phyloP scores from a whole-genome alignment of 352 stramenopile species.

The Salisapilia sapeloensis region DNA sequence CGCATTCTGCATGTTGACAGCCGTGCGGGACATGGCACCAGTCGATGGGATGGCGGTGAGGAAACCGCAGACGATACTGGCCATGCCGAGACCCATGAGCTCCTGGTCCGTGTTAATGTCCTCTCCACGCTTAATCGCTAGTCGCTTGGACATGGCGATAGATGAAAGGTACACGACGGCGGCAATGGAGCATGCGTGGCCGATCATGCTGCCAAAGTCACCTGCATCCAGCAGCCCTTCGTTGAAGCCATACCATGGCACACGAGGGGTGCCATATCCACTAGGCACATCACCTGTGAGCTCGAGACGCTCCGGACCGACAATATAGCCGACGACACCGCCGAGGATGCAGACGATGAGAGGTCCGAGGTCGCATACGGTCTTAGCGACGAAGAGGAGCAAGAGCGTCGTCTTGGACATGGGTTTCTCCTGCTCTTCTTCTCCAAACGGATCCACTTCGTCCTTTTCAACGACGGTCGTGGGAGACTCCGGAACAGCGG shows the following conservation, averaged over 20 bases:
- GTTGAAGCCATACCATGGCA: conserved; percentile 31
- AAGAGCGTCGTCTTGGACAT: conserved; percentile 7
- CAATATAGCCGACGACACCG: conserved; percentile 24
- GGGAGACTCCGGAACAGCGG: too few relatives aligned
- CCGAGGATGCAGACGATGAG: conserved; percentile 55
- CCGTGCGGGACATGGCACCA: conserved; percentile 65
- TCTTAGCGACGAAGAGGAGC: conserved; percentile 15
- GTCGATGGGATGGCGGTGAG: conserved; percentile 72
- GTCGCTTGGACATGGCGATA: conserved; percentile 74
- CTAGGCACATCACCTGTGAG: conserved; percentile 46
- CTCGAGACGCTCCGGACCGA: conserved; percentile 37
- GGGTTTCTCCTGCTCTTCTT: conserved; percentile 3
- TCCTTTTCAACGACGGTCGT: too few relatives aligned
- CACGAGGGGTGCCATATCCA: conserved; percentile 28
- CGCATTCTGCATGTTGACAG: conserved; percentile 80
- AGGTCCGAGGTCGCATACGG: conserved; percentile 34
- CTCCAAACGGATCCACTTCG: not conserved
- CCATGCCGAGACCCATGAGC: conserved; percentile 71
- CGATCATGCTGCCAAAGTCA: conserved; percentile 24
- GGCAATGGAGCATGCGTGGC: conserved; percentile 40
- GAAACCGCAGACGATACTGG: conserved; percentile 69
- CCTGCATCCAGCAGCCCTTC: conserved; percentile 16
- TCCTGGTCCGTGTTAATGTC: conserved; percentile 62
- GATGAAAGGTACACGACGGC: conserved; percentile 80
- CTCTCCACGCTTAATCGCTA: conserved; percentile 51